These are phyloP conservation scores for Candida quercuum DNA, from an alignment of 805 yeast genomes.

Conservation along the genomic window DNA sequence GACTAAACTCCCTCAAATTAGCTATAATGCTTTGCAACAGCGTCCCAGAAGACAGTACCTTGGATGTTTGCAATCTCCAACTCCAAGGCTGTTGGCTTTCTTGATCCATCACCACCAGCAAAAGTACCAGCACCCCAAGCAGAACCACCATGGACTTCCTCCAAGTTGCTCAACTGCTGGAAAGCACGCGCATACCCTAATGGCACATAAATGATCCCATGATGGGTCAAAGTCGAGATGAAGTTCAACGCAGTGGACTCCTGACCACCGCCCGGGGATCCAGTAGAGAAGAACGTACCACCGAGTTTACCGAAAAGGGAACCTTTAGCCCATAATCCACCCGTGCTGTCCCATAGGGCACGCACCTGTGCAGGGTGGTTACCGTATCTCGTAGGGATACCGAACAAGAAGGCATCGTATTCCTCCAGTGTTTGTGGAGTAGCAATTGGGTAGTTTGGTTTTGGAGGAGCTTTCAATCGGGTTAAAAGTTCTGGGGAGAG, in stretches of 20 bases:
- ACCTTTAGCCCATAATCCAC: slow-evolving; percentile 65
- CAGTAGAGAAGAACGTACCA: slow-evolving; percentile 63
- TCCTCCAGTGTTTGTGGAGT: slow-evolving; percentile 44
- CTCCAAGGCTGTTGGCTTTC: slow-evolving; percentile 58
- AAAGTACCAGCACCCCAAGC: slow-evolving; percentile 81
- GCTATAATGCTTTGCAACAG: slow-evolving; percentile 12
- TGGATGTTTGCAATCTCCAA: slow-evolving; percentile 54
- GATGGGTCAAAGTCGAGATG: slow-evolving; percentile 56
- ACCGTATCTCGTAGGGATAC: slow-evolving; percentile 75
- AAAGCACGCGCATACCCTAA: slow-evolving; percentile 58
- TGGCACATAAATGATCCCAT: slow-evolving; percentile 69
- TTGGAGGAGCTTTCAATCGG: slow-evolving; percentile 57
- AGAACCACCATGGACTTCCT: slow-evolving; percentile 69
- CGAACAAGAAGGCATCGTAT: slow-evolving; percentile 68
- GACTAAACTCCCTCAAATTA: too few species aligned
- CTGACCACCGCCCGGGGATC: slow-evolving; percentile 69
- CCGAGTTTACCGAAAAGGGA: slow-evolving; percentile 62
- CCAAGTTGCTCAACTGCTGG: slow-evolving; percentile 44
- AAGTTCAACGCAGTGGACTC: slow-evolving; percentile 55
- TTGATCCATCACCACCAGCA: slow-evolving; percentile 68
- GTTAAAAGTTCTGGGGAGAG: slow-evolving; percentile 50
- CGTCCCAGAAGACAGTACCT: slow-evolving; percentile 54
- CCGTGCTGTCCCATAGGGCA: slow-evolving; percentile 66
- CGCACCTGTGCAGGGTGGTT: slow-evolving; percentile 66
- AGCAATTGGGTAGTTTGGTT: slow-evolving; percentile 50